These are phyloP conservation scores for Erodium texanum DNA, from an alignment of 441 rosid genomes.

Conservation along the genomic window DNA sequence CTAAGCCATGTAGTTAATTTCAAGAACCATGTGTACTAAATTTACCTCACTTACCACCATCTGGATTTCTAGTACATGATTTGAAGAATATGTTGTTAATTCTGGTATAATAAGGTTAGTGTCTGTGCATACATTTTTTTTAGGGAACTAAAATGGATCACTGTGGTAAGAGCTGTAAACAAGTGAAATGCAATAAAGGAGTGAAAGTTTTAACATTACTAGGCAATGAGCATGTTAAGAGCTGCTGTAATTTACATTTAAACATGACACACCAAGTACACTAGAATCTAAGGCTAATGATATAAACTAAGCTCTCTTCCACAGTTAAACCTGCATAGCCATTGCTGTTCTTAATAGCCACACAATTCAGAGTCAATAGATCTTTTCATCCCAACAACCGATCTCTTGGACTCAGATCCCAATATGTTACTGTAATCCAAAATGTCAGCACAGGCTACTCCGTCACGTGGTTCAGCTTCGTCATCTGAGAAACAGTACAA, in stretches of 20 bases:
- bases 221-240: slow-evolving; percentile 5
- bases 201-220: slow-evolving; percentile 1
- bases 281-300: too few species aligned
- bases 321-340: too few species aligned
- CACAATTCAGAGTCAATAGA: slow-evolving; percentile 28
- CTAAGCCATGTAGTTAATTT: too few species aligned
- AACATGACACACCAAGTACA: background rate
- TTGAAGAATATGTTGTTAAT: too few species aligned
- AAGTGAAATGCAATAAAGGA: slow-evolving; percentile 5
- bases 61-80: too few species aligned
- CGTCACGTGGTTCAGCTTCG: slow-evolving; percentile 37
- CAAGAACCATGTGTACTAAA: too few species aligned
- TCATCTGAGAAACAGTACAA: slow-evolving; percentile 42
- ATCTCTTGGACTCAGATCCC: slow-evolving; percentile 33
- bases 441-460: slow-evolving; percentile 29
- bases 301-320: too few species aligned
- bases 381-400: slow-evolving; percentile 60
- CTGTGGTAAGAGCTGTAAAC: background rate
- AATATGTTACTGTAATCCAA: slow-evolving; percentile 24
- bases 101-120: too few species aligned
- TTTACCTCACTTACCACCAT: too few species aligned
- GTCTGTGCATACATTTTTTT: too few species aligned
- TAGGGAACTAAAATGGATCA: background rate
- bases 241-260: slow-evolving; percentile 4
- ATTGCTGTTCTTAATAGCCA: background rate